Conservation (phyloP, 2,329 filamentous ascomycete species). For the Monilinia aucupariae region DNA sequence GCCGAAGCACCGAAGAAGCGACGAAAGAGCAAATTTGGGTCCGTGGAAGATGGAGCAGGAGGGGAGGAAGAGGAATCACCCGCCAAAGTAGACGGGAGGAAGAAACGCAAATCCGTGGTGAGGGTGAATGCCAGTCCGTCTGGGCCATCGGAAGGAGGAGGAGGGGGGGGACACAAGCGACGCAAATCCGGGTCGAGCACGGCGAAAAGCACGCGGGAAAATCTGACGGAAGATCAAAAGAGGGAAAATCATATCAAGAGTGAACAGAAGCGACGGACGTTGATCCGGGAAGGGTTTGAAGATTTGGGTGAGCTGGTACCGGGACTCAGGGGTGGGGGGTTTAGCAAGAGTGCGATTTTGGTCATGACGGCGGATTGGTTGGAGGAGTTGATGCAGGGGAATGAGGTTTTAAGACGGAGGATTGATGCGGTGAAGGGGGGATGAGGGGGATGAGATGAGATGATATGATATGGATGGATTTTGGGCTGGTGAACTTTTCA, state of each 20-base stretch:
- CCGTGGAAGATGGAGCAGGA: constrained; percentile 40
- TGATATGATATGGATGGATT: too few species aligned
- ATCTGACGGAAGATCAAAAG: constrained; percentile 72
- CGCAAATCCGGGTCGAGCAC: constrained; percentile 43
- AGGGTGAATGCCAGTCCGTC: constrained; percentile 30
- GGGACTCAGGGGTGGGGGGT: constrained; percentile 64
- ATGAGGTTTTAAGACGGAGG: constrained; percentile 53
- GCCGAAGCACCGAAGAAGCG: constrained; percentile 46
- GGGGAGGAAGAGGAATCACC: constrained; percentile 40
- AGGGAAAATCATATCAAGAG: constrained; percentile 81
- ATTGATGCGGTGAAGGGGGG: constrained; percentile 33
- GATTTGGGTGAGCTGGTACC: constrained; percentile 74
- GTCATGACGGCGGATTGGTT: constrained; percentile 72
- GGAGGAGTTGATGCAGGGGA: constrained; percentile 65
- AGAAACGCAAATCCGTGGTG: constrained; percentile 34
- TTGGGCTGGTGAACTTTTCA: too few species aligned
- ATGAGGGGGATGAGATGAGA: too few species aligned
- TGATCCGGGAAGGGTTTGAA: constrained; percentile 76
- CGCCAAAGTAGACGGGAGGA: constrained; percentile 29
- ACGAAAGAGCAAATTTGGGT: constrained; percentile 47
- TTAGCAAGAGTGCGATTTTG: constrained; percentile 79
- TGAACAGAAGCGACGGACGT: constrained; percentile 77
- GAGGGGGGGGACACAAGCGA: constrained; percentile 38
- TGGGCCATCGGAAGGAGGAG: constrained; percentile 20
- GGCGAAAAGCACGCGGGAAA: constrained; percentile 51